phyloP scores from a whole-genome alignment of 2,329 filamentous ascomycete species.

The Fusarium graminum region DNA sequence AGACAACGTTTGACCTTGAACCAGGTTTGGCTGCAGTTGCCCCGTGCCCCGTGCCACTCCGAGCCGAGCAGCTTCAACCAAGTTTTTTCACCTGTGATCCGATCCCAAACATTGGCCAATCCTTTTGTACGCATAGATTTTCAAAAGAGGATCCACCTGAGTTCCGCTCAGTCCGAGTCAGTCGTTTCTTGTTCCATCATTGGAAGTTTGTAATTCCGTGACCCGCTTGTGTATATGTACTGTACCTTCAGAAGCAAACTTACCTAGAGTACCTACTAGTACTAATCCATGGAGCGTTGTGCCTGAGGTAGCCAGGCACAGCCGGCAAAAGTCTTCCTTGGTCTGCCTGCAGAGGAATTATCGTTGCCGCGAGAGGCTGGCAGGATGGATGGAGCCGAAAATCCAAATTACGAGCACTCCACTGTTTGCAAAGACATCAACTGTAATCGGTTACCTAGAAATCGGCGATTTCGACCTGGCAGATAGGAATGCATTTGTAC shows the following conservation, averaged over 20 bases:
- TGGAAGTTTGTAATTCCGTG: constrained; percentile 31
- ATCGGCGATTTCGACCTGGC: constrained; percentile 4
- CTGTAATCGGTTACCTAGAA: constrained; percentile 3
- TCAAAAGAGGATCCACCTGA: constrained; percentile 24
- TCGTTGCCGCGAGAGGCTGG: constrained; percentile 31
- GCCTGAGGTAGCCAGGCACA: constrained; percentile 31
- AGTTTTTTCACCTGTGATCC: constrained; percentile 31
- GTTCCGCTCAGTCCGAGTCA: constrained; percentile 40
- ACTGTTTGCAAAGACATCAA: constrained; percentile 5
- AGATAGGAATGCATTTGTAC: constrained; percentile 3
- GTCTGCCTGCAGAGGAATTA: constrained; percentile 27
- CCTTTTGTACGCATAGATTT: background rate
- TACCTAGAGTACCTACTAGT: too few relatives aligned
- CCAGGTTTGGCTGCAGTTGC: constrained; percentile 35
- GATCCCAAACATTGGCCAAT: constrained; percentile 34
- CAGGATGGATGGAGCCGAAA: constrained; percentile 10
- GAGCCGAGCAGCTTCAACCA: constrained; percentile 31
- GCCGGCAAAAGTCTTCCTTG: constrained; percentile 13
- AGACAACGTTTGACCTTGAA: constrained; percentile 39
- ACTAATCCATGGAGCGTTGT: background rate
- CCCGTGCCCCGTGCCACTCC: constrained; percentile 44
- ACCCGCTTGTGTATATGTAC: constrained; percentile 17
- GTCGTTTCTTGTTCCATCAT: constrained; percentile 16
- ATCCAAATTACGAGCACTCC: constrained; percentile 3
- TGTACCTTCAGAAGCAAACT: background rate